These are phyloP conservation scores for Neurospora hispaniola DNA, from an alignment of 495 filamentous ascomycete species.

Conservation along the genomic window DNA sequence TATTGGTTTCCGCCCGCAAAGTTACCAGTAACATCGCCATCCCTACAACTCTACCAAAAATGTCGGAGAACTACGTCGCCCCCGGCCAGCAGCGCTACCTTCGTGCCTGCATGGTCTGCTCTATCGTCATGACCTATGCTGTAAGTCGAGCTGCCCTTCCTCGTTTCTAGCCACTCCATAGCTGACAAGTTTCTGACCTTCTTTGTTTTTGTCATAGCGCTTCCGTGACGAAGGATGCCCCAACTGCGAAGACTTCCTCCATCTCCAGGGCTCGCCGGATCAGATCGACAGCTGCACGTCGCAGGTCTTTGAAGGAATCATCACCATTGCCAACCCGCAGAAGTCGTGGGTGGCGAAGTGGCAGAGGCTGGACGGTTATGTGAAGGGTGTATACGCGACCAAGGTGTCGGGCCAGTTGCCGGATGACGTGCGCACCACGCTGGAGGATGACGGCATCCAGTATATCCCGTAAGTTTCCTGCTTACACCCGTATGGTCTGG, in stretches of 20 bases:
- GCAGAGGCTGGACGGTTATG: conserved; percentile 83
- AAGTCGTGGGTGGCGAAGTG: conserved; percentile 87
- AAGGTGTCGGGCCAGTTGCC: conserved; percentile 69
- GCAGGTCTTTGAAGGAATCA: conserved; percentile 84
- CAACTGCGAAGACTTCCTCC: conserved; percentile 88
- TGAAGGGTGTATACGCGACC: conserved; percentile 80
- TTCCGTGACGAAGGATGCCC: conserved; percentile 83
- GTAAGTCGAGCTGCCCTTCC: conserved; percentile 34
- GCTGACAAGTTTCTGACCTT: background rate
- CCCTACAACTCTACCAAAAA: conserved; percentile 5
- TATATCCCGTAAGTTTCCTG: conserved; percentile 51
- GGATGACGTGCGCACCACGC: conserved; percentile 50
- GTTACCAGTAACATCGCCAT: background rate
- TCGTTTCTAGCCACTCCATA: conserved; percentile 6
- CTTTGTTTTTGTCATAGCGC: conserved; percentile 36
- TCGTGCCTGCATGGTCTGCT: conserved; percentile 97
- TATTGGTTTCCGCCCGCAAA: background rate
- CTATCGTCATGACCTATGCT: conserved; percentile 69
- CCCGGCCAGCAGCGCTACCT: conserved; percentile 66
- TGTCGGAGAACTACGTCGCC: conserved; percentile 48
- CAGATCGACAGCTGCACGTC: conserved; percentile 87
- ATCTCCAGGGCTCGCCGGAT: conserved; percentile 66
- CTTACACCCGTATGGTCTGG: background rate
- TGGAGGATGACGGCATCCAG: conserved; percentile 60
- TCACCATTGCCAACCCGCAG: conserved; percentile 64